These are phyloP conservation scores for Emmonsiellopsis sp. DNA, from an alignment of 2,329 filamentous ascomycete genomes.

Conservation along the genomic window DNA sequence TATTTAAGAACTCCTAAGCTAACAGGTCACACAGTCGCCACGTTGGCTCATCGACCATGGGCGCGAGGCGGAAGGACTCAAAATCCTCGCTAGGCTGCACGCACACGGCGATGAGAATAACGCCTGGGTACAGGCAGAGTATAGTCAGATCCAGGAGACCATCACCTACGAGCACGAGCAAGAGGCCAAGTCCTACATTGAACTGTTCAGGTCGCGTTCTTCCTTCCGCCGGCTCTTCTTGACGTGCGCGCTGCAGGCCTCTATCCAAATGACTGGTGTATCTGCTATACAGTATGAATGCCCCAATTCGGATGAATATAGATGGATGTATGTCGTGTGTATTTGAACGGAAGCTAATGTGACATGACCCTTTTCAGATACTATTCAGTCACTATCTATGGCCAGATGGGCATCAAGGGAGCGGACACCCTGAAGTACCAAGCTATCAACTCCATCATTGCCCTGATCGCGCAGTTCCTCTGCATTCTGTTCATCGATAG, in stretches of 20 bases:
- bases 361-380: conserved; percentile 34
- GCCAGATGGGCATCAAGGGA: conserved; percentile 57
- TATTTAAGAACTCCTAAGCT: neutral
- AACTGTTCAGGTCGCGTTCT: conserved; percentile 57
- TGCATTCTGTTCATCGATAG: conserved; percentile 59
- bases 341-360: too few species aligned
- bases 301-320: neutral
- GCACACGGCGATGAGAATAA: conserved; percentile 57
- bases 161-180: conserved; percentile 59
- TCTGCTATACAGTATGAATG: conserved; percentile 53
- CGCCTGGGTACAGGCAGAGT: conserved; percentile 63
- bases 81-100: conserved; percentile 60
- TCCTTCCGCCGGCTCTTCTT: conserved; percentile 65
- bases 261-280: conserved; percentile 67
- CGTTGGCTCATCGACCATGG: conserved; percentile 69
- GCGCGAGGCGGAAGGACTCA: conserved; percentile 53
- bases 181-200: conserved; percentile 59
- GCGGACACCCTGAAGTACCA: conserved; percentile 64
- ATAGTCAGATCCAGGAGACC: conserved; percentile 57
- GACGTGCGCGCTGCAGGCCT: conserved; percentile 59
- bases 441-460: conserved; percentile 63
- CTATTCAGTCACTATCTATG: conserved; percentile 58
- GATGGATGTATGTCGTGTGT: too few species aligned
- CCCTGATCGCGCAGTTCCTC: conserved; percentile 56
- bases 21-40: conserved; percentile 33